Evolutionary conservation across 805 yeast species (phyloP).

Genomic region (Cyberlindnera lachancei): DNA sequence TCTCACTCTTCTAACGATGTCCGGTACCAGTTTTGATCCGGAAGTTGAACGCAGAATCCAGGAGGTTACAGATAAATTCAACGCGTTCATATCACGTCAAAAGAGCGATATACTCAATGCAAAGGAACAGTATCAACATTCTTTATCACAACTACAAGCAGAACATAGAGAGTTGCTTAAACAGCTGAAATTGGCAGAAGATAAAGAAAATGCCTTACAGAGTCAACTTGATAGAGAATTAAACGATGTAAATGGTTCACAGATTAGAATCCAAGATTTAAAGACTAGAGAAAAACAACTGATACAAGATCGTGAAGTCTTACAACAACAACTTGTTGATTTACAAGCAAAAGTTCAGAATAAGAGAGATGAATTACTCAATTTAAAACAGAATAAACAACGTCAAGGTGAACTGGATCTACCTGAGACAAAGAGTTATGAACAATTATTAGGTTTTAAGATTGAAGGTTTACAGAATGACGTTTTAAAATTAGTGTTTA

Average conservation of each 20-base stretch:
- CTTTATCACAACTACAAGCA: constrained; percentile 25
- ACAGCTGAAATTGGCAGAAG: constrained; percentile 6
- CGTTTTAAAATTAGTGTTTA: constrained; percentile 40
- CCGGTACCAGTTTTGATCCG: no score
- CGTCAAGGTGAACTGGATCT: constrained; percentile 39
- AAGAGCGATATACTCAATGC: constrained; percentile 26
- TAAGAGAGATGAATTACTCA: constrained; percentile 26
- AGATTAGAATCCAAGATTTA: constrained; percentile 26
- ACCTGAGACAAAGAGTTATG: constrained; percentile 47
- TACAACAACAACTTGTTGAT: constrained; percentile 27
- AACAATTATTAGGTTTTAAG: constrained; percentile 45
- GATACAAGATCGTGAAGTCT: constrained; percentile 20
- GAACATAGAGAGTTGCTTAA: constrained; percentile 26
- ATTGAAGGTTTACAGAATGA: constrained; percentile 44
- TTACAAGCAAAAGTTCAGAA: constrained; percentile 25
- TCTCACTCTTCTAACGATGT: no score
- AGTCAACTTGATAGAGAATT: constrained; percentile 7
- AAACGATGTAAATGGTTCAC: constrained; percentile 25
- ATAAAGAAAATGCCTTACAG: constrained; percentile 10
- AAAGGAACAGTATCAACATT: constrained; percentile 28
- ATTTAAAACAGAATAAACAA: constrained; percentile 28
- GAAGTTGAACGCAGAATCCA: constrained; percentile 31
- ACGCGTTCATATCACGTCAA: constrained; percentile 27
- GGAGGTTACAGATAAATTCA: constrained; percentile 31
- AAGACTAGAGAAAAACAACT: constrained; percentile 29